Conservation (phyloP, 1,284 basidiomycete species). For the Sutorius eximius region DNA sequence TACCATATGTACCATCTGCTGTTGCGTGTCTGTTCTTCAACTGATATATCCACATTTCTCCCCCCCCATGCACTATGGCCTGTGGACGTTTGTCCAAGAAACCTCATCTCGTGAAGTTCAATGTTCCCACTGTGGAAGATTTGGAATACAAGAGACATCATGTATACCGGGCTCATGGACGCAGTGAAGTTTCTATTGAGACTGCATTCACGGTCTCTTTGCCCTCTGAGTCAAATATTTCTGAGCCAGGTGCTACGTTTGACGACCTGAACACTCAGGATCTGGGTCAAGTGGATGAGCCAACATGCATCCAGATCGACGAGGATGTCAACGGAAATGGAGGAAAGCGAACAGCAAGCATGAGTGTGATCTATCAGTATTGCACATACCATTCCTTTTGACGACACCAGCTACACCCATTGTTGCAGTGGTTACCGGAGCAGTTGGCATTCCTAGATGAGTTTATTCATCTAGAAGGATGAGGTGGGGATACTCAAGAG, state of each 20-base stretch:
- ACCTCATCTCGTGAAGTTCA: not conserved
- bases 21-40: not conserved
- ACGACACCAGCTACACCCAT: not conserved
- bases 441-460: not conserved
- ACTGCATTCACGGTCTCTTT: not conserved
- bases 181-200: not conserved
- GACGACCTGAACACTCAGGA: no score
- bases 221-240: not conserved
- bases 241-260: not conserved
- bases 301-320: no score
- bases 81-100: not conserved
- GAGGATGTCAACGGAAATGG: no score
- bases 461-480: not conserved
- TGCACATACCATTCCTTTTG: no score
- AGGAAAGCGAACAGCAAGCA: not conserved
- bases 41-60: no score
- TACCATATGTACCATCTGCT: not conserved
- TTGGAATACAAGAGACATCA: not conserved
- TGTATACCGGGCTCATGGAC: not conserved
- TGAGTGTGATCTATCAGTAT: not conserved
- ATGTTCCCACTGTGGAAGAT: not conserved
- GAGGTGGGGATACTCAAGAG: not conserved
- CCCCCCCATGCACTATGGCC: not conserved
- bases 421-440: slow-evolving; percentile 3
- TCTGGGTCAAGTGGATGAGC: not conserved